Evolutionary conservation across 768 basidiomycete species (phyloP), one percentile per base, ranked within the genome.

Genomic region (Pulveroboletus sp.): DNA sequence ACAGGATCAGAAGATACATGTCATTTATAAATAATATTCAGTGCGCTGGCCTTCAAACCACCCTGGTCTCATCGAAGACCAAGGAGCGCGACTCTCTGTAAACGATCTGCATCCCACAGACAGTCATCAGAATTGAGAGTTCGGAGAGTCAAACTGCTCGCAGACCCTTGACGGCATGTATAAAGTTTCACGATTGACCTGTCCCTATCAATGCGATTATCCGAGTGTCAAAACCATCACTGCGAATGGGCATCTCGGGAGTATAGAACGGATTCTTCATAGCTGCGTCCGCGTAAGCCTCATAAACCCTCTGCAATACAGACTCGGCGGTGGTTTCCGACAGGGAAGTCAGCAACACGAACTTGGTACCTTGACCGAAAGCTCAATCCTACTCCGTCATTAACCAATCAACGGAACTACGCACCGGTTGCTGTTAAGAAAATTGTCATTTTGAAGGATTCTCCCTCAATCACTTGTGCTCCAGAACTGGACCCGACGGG

Each of bases 191-290:
- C 46, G 53, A 46, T 57, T 61, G 54, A 21, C 70, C 67, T 27
- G 50, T 71, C 11, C 82, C 83, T 60, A 87, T 76, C 41, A 91
- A 69, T 8, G 79, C 64, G 9, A 76, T 71, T 45, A 90, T 81
- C 39, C 83, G 79, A 48, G 71, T 71, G 62, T 98, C 95, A 63
- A 98, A 98, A 15, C 81, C 82, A 58, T 93, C 90, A 39, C 77
- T 92, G 41, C 96, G 82, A 57, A 98, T 93, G 2, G 96, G 96
- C 95, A 98, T 99, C 67, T 98, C 96, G n/a, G 89, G 89, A 6
- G 93, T 95, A 68, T 98, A 93, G 70, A 99, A 99, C 1, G 96
- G 96, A 63, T 97, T 97, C 76, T 98, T 97, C 91, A 97, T 95
- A 47, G 93, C 93, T 1, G 89, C 83, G 63, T 98, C 96, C 1